Conservation (phyloP, 2,329 filamentous ascomycete genomes). For the Pseudogymnoascus pannorum region DNA sequence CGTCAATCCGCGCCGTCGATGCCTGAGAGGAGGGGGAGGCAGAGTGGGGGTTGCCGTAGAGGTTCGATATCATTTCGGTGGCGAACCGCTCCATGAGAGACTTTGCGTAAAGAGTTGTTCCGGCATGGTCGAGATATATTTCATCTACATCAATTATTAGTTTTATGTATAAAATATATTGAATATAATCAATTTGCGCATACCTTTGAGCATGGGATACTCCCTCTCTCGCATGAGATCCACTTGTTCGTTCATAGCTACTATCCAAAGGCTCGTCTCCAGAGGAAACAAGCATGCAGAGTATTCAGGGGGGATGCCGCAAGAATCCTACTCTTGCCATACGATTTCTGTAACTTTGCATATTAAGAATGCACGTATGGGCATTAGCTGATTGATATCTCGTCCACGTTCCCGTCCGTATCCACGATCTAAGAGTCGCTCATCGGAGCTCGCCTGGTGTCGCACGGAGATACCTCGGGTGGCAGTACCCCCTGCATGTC, state of each 20-base stretch:
- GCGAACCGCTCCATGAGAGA: conserved; percentile 75
- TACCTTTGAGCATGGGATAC: conserved; percentile 65
- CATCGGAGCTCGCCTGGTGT: conserved; percentile 5
- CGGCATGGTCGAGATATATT: conserved; percentile 87
- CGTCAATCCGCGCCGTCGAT: conserved; percentile 67
- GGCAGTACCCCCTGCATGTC: not conserved
- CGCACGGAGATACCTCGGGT: not conserved
- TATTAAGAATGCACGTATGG: not conserved
- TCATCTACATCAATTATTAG: conserved; percentile 43
- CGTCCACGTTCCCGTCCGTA: not conserved
- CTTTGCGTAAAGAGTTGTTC: conserved; percentile 77
- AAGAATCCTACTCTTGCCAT: conserved; percentile 6
- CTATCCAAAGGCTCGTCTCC: not conserved
- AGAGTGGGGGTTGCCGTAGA: conserved; percentile 92
- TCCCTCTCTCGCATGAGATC: conserved; percentile 46
- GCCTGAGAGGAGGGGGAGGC: conserved; percentile 73
- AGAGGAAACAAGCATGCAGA: not conserved
- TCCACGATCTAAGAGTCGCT: not conserved
- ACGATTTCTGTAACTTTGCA: not conserved
- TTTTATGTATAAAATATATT: not conserved
- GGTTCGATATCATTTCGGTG: conserved; percentile 63
- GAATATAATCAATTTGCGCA: conserved; percentile 10
- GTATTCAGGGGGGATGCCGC: not conserved
- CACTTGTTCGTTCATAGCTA: not conserved
- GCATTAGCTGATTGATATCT: not conserved